Evolutionary conservation across 31 red algal genomes (phyloP), one percentile per base, ranked within the genome.

Genomic region (Endocladia muricata): DNA sequence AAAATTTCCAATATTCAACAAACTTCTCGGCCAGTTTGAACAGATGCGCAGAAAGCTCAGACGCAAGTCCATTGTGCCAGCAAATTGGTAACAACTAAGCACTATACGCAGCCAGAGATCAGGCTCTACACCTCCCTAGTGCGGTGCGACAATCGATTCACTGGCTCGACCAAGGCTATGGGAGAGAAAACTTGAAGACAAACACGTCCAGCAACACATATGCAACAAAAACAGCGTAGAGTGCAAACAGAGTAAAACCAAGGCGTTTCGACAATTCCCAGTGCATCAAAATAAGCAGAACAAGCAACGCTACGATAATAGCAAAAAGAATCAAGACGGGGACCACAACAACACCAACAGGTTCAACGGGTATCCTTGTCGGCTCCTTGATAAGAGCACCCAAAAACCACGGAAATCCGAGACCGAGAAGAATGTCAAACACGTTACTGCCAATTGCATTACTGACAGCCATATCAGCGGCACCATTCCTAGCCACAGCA

Each of bases 401-500:
- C n/a, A 94, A 59, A 56, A 86, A 79, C 91, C 91, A 94, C 39
- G 91, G 82, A 11, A 94, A 76, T 11, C 91, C 91, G 25, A 94
- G 91, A 2, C 82, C 91, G 2, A 88, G 61, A 22, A 85, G 65
- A 47, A 94, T 94, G 64, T 94, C 84, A 48, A 94, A 94, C 31
- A 88, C 83, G 55, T 94, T 94, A 79, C 77, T 83, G n/a, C 91
- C 91, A 68, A 94, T 83, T 6, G 91, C 91, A 43, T 94, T 94
- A 37, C 83, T 88, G 5, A 94, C 91, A 11, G 91, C 91, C 84
- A 88, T 88, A 61, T 94, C 84, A 19, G 77, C 91, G 26, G 74
- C 70, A 21, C 91, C 91, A 28, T 58, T 49, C 54, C 64, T 72
- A 23, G 91, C 91, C 2, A 88, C 91, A 7, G 84, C 63, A 13